Base-by-base conservation (phyloP, 768 basidiomycete species). In the Hygrophorus russula region DNA sequence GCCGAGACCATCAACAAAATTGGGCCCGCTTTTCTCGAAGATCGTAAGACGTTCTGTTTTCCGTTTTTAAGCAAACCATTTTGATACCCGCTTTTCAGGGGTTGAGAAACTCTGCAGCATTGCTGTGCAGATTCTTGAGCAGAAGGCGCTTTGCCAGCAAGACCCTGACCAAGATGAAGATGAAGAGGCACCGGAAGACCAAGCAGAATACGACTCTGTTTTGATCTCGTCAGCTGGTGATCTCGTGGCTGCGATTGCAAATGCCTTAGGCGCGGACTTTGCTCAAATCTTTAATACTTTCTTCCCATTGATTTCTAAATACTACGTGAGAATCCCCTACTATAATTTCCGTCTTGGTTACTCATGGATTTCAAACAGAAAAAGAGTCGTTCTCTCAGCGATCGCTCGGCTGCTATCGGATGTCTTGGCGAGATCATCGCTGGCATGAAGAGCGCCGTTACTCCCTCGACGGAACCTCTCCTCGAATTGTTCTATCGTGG, bases 151-250 rank as follows among this genome's bases (percentile, higher is more conserved):
- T 52, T 98, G 94, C 66, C 96, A 99, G 61, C 85, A 92, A 60
- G 91, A 94, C 55, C 90, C 92, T 37, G 92, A 94, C 57, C 85
- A 87, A 50, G 91, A 91, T 51, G 88, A 90, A 50, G 74, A 73
- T 3, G 86, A 86, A 18, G 87, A 88, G 53, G 83, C 82, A 18
- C 82, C 81, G 6, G 87, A 89, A 58, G 88, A 89, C 49, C 82
- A 85, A 55, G 92, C 93, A 1, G 96, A 99, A 66, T 94, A 91
- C 59, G 96, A 99, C 59, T 88, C 93, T 3, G 87, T 96, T 43
- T 73, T 99, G 46, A 86, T 98, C 56, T 87, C 88, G 19, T 82
- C 92, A 18, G 94, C 94, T 19, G 85, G 84, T 33, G 96, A 99
- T 58, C 82, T 99, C 43, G 92, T 97, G 46, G 80, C 91, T 42